A percentile compares a stretch with the other conserved stretches of the same genome.
These are phyloP conservation scores for Aspergillus avenaceus DNA, from an alignment of 495 filamentous ascomycete species.

Conservation along the genomic window DNA sequence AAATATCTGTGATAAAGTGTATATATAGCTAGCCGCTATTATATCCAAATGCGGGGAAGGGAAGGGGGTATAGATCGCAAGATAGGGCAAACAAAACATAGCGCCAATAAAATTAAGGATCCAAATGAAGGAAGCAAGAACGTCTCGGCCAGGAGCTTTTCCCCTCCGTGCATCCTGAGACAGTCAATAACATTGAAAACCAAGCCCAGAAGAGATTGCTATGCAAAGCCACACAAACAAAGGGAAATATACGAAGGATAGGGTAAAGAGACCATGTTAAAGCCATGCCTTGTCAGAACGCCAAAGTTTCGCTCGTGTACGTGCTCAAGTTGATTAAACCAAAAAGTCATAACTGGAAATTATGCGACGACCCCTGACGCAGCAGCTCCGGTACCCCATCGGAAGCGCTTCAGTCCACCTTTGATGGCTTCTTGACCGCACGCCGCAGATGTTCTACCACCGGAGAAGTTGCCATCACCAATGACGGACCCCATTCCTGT, in stretches of 20 bases:
- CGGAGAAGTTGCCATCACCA: constrained; percentile 25
- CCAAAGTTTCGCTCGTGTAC: too few species aligned
- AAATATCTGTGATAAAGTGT: too few species aligned
- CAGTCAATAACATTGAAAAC: neutral
- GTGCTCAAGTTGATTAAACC: too few species aligned
- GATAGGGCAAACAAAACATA: neutral
- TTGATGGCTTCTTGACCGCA: constrained; percentile 44
- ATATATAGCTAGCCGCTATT: neutral
- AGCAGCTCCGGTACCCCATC: constrained; percentile 37
- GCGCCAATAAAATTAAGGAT: neutral
- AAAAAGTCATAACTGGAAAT: too few species aligned
- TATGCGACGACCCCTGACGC: constrained; percentile 34
- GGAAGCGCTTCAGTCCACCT: constrained; percentile 39
- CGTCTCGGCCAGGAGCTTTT: constrained; percentile 3
- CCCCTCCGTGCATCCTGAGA: neutral
- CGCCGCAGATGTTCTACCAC: constrained; percentile 29
- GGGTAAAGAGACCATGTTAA: neutral
- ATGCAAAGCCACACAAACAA: neutral
- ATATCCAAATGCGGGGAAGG: neutral
- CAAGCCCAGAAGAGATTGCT: neutral
- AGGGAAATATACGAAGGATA: neutral
- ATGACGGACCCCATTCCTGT: constrained; percentile 30
- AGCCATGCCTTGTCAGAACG: too few species aligned
- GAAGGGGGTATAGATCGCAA: constrained; percentile 4
- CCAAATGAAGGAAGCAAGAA: neutral